A percentile compares a stretch with the other conserved stretches of the same genome.
These are phyloP conservation scores for Gossypium ekmanianum DNA, from an alignment of 345 rosid species.

Conservation along the genomic window DNA sequence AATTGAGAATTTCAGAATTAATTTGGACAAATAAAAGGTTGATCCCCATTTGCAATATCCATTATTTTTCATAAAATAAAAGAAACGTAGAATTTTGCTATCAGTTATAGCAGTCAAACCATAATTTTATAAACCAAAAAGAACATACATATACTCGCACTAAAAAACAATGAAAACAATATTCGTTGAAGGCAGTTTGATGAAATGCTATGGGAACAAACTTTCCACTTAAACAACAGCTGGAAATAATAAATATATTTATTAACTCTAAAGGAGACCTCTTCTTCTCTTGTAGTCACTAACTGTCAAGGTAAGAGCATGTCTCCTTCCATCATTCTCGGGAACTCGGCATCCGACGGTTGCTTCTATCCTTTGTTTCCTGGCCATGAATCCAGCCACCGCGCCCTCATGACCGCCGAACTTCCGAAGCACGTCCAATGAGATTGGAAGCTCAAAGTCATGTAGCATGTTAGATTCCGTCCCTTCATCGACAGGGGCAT, in stretches of 20 bases:
- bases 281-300: conserved; percentile 98
- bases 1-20: too few species aligned
- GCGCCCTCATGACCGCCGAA: conserved; percentile 86
- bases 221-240: neutral
- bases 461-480: conserved; percentile 71
- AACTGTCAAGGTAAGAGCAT: conserved; percentile 80
- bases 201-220: neutral
- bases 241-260: neutral
- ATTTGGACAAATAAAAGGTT: too few species aligned
- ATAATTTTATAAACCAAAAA: neutral
- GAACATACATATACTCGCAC: neutral
- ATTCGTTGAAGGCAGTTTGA: neutral
- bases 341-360: conserved; percentile 71
- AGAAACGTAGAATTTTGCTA: neutral
- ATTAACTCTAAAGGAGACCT: conserved; percentile 66
- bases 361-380: conserved; percentile 88
- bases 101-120: neutral
- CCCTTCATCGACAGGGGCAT: conserved; percentile 85
- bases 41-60: neutral
- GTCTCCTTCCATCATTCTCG: conserved; percentile 88
- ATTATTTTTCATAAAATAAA: too few species aligned
- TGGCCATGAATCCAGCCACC: conserved; percentile 80
- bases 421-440: conserved; percentile 57
- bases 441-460: conserved; percentile 71
- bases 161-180: neutral